Evolutionary conservation across 176 grass and related monocot genomes (phyloP).

Genomic region (Triticum dicoccoides): DNA sequence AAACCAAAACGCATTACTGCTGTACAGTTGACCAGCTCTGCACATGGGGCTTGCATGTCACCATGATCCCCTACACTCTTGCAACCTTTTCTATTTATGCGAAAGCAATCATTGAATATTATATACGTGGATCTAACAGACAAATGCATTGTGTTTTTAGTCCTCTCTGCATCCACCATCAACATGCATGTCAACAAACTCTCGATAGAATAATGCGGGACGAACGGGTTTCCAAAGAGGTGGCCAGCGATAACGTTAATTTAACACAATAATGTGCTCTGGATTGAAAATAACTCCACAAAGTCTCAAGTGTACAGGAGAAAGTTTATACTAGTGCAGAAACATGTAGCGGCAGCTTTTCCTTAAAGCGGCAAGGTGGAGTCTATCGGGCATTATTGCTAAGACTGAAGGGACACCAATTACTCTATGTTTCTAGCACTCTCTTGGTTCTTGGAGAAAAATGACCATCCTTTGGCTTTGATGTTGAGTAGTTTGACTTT

Average conservation of each 20-base stretch:
- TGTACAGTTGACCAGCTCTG: neutral
- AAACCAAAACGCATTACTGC: neutral
- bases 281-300: neutral
- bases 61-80: neutral
- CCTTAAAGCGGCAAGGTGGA: slow-evolving; percentile 29
- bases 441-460: neutral
- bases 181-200: neutral
- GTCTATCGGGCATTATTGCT: neutral
- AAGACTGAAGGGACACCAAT: neutral
- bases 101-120: slow-evolving; percentile 28
- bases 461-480: neutral
- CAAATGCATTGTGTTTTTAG: neutral
- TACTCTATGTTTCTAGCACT: neutral
- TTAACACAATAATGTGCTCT: neutral
- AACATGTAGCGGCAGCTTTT: slow-evolving; percentile 15
- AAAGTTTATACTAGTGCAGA: slow-evolving; percentile 11
- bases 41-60: neutral
- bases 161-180: neutral
- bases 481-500: slow-evolving; percentile 16
- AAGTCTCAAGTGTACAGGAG: slow-evolving; percentile 1
- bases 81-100: neutral
- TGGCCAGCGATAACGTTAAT: slow-evolving; percentile 12
- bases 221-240: neutral
- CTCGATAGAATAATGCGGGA: slow-evolving; percentile 10
- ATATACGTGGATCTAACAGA: neutral